Evolutionary conservation across 2,329 filamentous ascomycete genomes (phyloP), one percentile per base, ranked within the genome.

Genomic region (Botrytis aclada): DNA sequence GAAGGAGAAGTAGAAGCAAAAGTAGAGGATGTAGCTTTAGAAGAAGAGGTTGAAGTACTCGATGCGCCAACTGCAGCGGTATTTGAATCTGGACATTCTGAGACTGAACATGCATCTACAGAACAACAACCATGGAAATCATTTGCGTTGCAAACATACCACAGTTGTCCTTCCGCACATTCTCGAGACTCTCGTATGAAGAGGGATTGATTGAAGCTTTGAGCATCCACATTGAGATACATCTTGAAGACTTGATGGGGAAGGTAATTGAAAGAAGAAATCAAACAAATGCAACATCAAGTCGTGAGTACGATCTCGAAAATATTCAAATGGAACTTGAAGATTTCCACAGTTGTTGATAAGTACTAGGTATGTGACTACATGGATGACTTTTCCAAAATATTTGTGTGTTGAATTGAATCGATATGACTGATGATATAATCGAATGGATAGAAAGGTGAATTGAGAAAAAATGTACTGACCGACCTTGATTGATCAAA

Each of bases 71-170:
- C 51, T 51, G 54, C 70, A 61, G 63, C 54, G 14, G 41, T 72
- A 25, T 56, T 61, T 37, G 56, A 29, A 61, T 72, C 70, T 18
- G 70, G 70, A 34, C 70, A 72, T 51, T 32, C n/a, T 34, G 45
- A n/a, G 20, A 69, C 39, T 18, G 51, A n/a, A 61, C 70, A 72
- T 51, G 70, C 70, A 32, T 72, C 32, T 67, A 72, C 70, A 12
- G 70, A 72, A 72, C 70, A 72, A 51, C 70, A 72, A 20, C 70
- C 70, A 12, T 22, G 14, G 39, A 72, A 72, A 56, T 34, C 2
- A 25, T 60, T 72, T 7, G 41, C 63, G 14, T 2, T 37, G 63
- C 70, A 72, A 7, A 69, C 63, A 69, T 69, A 72, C 70, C 70
- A 72, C 20, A 12, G 32, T 37, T 72, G 63, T 29, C 70, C 70